Percentiles rank a stretch among this genome's conserved stretches.
These are phyloP conservation scores for Starmerella khaoyaiensis DNA, from an alignment of 805 yeast species.

Conservation along the genomic window DNA sequence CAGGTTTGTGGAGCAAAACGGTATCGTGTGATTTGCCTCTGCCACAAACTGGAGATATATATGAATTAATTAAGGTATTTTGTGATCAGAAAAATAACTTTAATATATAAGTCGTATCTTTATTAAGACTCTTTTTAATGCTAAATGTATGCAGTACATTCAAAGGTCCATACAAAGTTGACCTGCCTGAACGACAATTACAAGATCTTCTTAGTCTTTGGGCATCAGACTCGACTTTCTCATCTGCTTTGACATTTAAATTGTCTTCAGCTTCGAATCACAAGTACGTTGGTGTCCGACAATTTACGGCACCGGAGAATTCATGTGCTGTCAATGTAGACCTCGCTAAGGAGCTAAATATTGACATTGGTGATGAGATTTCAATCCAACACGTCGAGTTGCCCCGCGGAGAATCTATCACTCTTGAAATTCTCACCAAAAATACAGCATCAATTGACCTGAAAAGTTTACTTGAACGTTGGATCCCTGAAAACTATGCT, in stretches of 20 bases:
- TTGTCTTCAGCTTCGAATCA: too few species aligned
- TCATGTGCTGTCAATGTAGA: conserved; percentile 30
- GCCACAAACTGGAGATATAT: too few species aligned
- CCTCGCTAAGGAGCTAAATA: conserved; percentile 26
- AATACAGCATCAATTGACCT: conserved; percentile 31
- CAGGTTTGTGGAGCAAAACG: too few species aligned
- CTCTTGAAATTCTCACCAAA: conserved; percentile 30
- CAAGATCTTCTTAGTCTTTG: too few species aligned
- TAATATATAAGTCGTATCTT: too few species aligned
- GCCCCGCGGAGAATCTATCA: conserved; percentile 38
- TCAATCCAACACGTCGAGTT: conserved; percentile 25
- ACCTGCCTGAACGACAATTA: conserved; percentile 17
- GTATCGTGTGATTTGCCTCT: too few species aligned
- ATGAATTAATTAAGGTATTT: too few species aligned
- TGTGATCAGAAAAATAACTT: too few species aligned
- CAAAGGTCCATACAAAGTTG: conserved; percentile 9
- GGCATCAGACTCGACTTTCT: too few species aligned
- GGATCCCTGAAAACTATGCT: conserved; percentile 39
- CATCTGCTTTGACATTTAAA: too few species aligned
- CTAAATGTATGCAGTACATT: conserved; percentile 1
- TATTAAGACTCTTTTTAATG: too few species aligned
- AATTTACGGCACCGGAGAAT: conserved; percentile 35
- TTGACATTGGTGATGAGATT: conserved; percentile 19
- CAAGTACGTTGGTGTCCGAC: conserved; percentile 36
- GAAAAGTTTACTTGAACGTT: conserved; percentile 42